Conservation (phyloP, 805 yeast species). For the Candida chilensis region DNA sequence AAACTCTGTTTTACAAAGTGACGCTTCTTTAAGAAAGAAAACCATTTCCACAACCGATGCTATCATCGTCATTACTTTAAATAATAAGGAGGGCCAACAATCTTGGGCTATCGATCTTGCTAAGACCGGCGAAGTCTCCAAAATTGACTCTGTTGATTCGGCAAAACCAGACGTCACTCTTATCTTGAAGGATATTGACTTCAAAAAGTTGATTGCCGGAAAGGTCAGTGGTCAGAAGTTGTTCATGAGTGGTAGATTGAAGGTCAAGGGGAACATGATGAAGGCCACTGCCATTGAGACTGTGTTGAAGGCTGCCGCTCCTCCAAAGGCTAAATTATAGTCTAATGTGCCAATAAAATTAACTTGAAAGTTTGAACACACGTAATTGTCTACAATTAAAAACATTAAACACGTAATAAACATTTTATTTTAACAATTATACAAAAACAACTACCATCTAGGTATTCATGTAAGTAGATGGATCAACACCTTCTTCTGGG, state of each 20-base stretch:
- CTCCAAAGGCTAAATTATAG: no score
- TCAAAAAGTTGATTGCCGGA: conserved; percentile 63
- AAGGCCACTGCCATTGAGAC: conserved; percentile 74
- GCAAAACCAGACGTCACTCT: conserved; percentile 59
- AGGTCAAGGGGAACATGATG: conserved; percentile 86
- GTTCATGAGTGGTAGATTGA: conserved; percentile 77
- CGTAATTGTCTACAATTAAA: no score
- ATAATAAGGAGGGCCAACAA: conserved; percentile 50
- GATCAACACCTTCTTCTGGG: conserved; percentile 98
- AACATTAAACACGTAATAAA: no score
- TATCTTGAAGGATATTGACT: conserved; percentile 56
- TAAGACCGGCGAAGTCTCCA: conserved; percentile 37
- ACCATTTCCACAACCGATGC: conserved; percentile 46
- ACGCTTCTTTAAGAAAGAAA: conserved; percentile 14
- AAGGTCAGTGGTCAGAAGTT: conserved; percentile 80
- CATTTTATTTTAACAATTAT: no score
- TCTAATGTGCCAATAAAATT: no score
- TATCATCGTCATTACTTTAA: conserved; percentile 55
- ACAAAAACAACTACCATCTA: no score
- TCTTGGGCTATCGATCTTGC: conserved; percentile 67
- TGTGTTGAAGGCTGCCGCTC: conserved; percentile 46
- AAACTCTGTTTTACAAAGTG: conserved; percentile 19
- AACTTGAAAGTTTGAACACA: no score
- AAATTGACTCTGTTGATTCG: conserved; percentile 32
- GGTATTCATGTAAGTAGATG: conserved; percentile 96